Percentiles rank a stretch among this genome's conserved stretches.
phyloP scores from a whole-genome alignment of 2,329 filamentous ascomycete genomes.

The Scedosporium boydii region DNA sequence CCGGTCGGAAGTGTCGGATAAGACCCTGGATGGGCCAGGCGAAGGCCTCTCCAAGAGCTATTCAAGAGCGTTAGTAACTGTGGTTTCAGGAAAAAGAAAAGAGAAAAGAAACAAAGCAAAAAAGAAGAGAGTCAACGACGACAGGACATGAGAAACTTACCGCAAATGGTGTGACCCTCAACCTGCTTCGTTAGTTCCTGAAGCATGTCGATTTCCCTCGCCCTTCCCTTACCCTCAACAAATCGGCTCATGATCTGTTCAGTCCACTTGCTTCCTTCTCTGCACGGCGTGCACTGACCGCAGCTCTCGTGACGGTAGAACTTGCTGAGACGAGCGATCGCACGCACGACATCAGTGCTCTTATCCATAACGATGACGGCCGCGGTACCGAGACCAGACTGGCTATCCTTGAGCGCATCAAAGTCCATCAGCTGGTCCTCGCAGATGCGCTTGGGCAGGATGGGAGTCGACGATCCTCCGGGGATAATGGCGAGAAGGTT shows the following conservation, averaged over 20 bases:
- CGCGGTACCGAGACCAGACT: conserved; percentile 92
- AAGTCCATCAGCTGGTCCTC: conserved; percentile 99
- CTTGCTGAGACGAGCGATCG: conserved; percentile 83
- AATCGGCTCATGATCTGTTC: conserved; percentile 98
- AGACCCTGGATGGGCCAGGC: conserved; percentile 97
- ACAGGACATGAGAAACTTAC: conserved; percentile 36
- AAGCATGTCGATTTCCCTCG: conserved; percentile 97
- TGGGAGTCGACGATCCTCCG: conserved; percentile 91
- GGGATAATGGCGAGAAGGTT: conserved; percentile 93
- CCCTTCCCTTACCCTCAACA: conserved; percentile 78
- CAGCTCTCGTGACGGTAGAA: conserved; percentile 99
- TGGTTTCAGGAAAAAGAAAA: neutral
- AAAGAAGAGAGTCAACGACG: neutral
- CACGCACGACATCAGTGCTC: conserved; percentile 88
- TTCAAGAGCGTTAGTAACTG: conserved; percentile 18
- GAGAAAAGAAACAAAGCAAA: neutral
- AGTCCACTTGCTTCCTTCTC: conserved; percentile 98
- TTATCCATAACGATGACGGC: conserved; percentile 99
- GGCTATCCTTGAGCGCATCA: conserved; percentile 93
- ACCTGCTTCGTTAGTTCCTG: conserved; percentile 99
- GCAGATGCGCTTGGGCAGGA: conserved; percentile 81
- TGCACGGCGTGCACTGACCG: conserved; percentile 98
- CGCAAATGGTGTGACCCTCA: conserved; percentile 97
- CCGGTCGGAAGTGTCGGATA: conserved; percentile 94
- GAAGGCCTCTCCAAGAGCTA: conserved; percentile 90